phyloP scores from a whole-genome alignment of 2,329 filamentous ascomycete species.

The Diaporthe ampelina region DNA sequence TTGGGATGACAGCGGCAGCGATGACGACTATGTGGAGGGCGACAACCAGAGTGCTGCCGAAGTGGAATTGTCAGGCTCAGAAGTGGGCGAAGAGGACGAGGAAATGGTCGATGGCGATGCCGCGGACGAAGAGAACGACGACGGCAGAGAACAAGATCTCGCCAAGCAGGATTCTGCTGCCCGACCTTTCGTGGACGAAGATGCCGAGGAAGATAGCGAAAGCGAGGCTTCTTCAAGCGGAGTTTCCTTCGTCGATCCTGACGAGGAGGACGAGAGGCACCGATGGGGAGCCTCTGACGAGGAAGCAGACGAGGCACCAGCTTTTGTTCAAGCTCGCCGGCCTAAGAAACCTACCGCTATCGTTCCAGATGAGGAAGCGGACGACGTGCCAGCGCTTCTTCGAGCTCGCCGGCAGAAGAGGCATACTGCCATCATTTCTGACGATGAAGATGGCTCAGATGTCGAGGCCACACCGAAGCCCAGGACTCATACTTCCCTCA shows the following conservation, averaged over 20 bases:
- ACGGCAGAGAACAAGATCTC: conserved; percentile 55
- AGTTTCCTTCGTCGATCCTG: conserved; percentile 54
- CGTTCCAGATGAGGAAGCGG: conserved; percentile 58
- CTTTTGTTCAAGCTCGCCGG: conserved; percentile 53
- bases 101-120: conserved; percentile 46
- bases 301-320: conserved; percentile 41
- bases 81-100: conserved; percentile 51
- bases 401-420: conserved; percentile 63
- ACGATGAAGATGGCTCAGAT: conserved; percentile 74
- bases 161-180: conserved; percentile 46
- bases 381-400: conserved; percentile 31
- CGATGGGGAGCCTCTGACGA: conserved; percentile 55
- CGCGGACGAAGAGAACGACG: conserved; percentile 46
- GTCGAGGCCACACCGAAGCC: conserved; percentile 64
- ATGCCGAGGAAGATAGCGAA: conserved; percentile 53
- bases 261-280: conserved; percentile 50
- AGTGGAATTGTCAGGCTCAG: conserved; percentile 61
- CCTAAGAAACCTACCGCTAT: conserved; percentile 65
- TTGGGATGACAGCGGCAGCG: conserved; percentile 71
- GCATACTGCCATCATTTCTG: conserved; percentile 68
- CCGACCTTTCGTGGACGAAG: conserved; percentile 56
- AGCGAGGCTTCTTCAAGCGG: conserved; percentile 52
- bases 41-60: conserved; percentile 56
- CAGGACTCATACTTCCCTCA: conserved; percentile 57
- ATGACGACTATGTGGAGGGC: conserved; percentile 62